Percentiles rank a stretch among this genome's conserved stretches.
phyloP scores from a whole-genome alignment of 768 basidiomycete species.

The Collybiopsis confluens region DNA sequence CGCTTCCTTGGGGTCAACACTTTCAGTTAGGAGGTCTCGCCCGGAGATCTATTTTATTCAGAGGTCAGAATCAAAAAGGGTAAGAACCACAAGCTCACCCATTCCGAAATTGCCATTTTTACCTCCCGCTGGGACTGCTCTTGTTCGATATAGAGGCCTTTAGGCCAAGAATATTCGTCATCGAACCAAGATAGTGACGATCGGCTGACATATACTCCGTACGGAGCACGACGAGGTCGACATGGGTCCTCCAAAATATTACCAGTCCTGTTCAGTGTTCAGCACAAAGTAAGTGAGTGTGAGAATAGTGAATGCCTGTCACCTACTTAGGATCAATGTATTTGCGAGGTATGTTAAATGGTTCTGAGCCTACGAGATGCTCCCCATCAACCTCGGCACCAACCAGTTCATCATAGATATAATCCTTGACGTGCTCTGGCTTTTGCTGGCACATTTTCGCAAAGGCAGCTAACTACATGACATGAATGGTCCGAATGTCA shows the following conservation, averaged over 20 bases:
- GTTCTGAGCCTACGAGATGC: conserved; percentile 12
- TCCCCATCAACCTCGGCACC: background rate
- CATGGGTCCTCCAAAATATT: conserved; percentile 15
- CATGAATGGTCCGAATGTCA: too few species aligned
- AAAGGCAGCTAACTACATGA: conserved; percentile 14
- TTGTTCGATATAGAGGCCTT: conserved; percentile 3
- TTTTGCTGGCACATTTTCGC: conserved; percentile 3
- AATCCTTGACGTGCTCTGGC: conserved; percentile 2
- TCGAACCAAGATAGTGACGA: conserved; percentile 12
- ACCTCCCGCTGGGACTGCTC: background rate
- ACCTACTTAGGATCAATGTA: conserved; percentile 19
- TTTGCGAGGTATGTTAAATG: conserved; percentile 18
- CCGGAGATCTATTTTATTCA: conserved; percentile 10
- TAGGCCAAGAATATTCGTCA: conserved; percentile 8
- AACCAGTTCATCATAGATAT: conserved; percentile 7
- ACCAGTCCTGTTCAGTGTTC: conserved; percentile 13
- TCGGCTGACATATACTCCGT: conserved; percentile 11
- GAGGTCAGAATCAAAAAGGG: background rate
- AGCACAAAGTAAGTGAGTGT: too few species aligned
- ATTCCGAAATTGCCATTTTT: conserved; percentile 12
- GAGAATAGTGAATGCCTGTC: background rate
- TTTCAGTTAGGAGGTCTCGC: conserved; percentile 7
- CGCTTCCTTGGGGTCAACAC: background rate
- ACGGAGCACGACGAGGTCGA: conserved; percentile 11
- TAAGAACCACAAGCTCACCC: conserved; percentile 12